Conservation (phyloP, 2,329 filamentous ascomycete species). For the Ceratocystis eucalypticola region DNA sequence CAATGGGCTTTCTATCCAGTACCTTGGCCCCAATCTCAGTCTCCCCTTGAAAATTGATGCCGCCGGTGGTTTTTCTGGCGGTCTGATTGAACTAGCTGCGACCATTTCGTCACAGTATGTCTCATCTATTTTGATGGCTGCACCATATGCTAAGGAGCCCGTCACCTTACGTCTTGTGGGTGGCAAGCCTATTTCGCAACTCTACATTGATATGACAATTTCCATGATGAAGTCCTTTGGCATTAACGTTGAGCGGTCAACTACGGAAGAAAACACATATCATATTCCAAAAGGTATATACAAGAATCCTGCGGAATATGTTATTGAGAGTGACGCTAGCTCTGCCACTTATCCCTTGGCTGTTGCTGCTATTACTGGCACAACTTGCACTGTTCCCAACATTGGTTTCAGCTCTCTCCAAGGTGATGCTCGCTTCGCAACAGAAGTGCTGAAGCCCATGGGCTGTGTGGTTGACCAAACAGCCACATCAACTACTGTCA, state of each 20-base stretch:
- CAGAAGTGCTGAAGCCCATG: constrained; percentile 84
- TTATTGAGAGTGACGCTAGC: constrained; percentile 92
- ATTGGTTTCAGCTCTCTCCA: constrained; percentile 87
- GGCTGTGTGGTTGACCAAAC: constrained; percentile 82
- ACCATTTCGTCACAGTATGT: constrained; percentile 99
- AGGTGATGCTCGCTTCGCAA: constrained; percentile 85
- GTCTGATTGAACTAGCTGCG: constrained; percentile 79
- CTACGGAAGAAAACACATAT: constrained; percentile 76
- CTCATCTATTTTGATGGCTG: constrained; percentile 90
- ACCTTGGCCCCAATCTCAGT: constrained; percentile 70
- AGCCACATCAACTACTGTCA: constrained; percentile 77
- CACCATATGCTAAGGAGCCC: constrained; percentile 87
- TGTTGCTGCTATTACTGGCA: constrained; percentile 88
- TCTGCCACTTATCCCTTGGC: constrained; percentile 93
- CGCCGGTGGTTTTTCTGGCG: constrained; percentile 69
- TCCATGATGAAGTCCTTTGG: constrained; percentile 95
- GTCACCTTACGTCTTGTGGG: constrained; percentile 83
- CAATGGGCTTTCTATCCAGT: constrained; percentile 80
- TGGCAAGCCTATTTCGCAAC: constrained; percentile 93
- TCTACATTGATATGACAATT: constrained; percentile 97
- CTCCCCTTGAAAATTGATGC: constrained; percentile 74
- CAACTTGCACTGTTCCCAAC: constrained; percentile 89
- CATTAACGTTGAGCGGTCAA: constrained; percentile 61
- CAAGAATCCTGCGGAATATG: constrained; percentile 70
- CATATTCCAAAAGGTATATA: constrained; percentile 80